phyloP scores from a whole-genome alignment of 345 rosid genomes.

The Aquilaria sinensis region DNA sequence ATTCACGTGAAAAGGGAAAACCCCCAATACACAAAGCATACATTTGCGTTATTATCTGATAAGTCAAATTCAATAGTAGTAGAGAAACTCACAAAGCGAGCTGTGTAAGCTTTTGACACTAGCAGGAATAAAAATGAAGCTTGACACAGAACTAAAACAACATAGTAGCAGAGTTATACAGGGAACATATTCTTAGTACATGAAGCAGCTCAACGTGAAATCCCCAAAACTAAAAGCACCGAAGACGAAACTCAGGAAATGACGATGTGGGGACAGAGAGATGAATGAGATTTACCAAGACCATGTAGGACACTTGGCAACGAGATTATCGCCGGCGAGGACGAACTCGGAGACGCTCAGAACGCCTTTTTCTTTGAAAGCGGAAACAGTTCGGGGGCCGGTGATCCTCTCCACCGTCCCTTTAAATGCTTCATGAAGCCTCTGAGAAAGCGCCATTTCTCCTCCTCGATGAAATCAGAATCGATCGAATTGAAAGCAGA shows the following conservation, averaged over 20 bases:
- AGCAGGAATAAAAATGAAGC: no score
- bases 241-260: no score
- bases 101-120: no score
- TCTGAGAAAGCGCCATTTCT: constrained; percentile 64
- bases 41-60: no score
- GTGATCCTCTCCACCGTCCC: constrained; percentile 95
- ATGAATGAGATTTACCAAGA: constrained; percentile 54
- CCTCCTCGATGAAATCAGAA: background rate
- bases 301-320: constrained; percentile 99
- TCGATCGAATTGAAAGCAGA: background rate
- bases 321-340: constrained; percentile 95
- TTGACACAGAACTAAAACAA: background rate
- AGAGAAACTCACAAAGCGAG: no score
- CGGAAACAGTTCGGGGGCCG: constrained; percentile 87
- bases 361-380: constrained; percentile 97
- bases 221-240: no score
- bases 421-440: constrained; percentile 80
- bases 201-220: no score
- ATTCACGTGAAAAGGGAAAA: no score
- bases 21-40: no score
- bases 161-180: background rate
- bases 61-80: no score
- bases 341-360: constrained; percentile 89
- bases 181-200: no score
- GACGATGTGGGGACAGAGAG: background rate